These are phyloP conservation scores for Theileria parva DNA, from an alignment of 169 alveolate genomes.

Conservation along the genomic window DNA sequence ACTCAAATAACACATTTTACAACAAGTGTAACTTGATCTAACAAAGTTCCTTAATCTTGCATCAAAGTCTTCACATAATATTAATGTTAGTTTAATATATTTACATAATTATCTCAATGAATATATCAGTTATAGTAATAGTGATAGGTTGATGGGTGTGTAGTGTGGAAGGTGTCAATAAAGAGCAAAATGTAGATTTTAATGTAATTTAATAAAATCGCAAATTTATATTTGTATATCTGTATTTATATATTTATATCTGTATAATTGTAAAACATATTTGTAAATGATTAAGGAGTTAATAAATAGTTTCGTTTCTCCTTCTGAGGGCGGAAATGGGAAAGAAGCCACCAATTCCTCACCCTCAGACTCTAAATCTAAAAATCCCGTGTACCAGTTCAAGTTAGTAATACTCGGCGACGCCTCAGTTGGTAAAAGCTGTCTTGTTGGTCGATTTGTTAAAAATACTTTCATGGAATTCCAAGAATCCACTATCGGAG, in stretches of 20 bases:
- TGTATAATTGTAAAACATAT: background rate
- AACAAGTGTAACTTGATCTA: background rate
- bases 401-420: constrained; percentile 85
- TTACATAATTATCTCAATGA: too few relatives aligned
- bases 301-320: background rate
- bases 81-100: too few relatives aligned
- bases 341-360: background rate
- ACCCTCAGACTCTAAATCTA: background rate
- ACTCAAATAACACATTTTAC: constrained; percentile 24
- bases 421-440: constrained; percentile 90
- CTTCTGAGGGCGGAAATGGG: constrained; percentile 5
- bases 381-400: constrained; percentile 48
- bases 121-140: background rate
- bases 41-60: too few relatives aligned
- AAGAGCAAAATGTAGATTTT: constrained; percentile 7
- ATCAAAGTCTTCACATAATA: too few relatives aligned
- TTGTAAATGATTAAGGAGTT: constrained; percentile 4
- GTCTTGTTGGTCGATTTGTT: constrained; percentile 83
- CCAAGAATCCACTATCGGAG: constrained; percentile 90
- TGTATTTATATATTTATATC: background rate
- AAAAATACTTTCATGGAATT: constrained; percentile 82
- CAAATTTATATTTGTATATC: background rate
- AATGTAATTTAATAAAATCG: constrained; percentile 5
- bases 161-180: constrained; percentile 6
- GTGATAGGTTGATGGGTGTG: constrained; percentile 2